These are phyloP conservation scores for Epichloe uncinata DNA, from an alignment of 2,329 filamentous ascomycete species.

Conservation along the genomic window DNA sequence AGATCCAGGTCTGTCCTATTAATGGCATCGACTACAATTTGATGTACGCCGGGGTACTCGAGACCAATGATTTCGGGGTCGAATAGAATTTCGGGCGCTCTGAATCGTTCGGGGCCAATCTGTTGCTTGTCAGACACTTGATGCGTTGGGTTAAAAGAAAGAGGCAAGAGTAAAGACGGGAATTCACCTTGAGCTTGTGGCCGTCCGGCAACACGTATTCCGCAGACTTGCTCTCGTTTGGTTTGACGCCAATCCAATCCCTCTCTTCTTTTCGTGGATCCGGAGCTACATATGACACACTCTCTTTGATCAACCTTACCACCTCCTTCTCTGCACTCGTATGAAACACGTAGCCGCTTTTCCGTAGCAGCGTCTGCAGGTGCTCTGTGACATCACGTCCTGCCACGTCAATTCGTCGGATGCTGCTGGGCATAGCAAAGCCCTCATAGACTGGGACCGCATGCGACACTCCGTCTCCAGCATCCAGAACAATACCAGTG, in stretches of 20 bases:
- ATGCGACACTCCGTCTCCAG: constrained; percentile 92
- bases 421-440: constrained; percentile 91
- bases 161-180: neutral
- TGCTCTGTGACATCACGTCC: constrained; percentile 94
- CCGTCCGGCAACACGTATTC: constrained; percentile 90
- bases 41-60: constrained; percentile 93
- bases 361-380: constrained; percentile 78
- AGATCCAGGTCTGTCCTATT: constrained; percentile 91
- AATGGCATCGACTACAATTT: constrained; percentile 95
- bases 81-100: constrained; percentile 93
- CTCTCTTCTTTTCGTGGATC: constrained; percentile 93
- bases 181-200: constrained; percentile 68
- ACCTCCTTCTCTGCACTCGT: constrained; percentile 98
- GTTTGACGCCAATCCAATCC: constrained; percentile 75
- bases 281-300: constrained; percentile 76
- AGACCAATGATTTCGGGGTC: constrained; percentile 94
- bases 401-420: constrained; percentile 89
- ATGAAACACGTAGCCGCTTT: constrained; percentile 89
- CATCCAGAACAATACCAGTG: constrained; percentile 89
- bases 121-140: constrained; percentile 23
- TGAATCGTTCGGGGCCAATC: constrained; percentile 88
- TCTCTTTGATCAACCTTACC: constrained; percentile 95
- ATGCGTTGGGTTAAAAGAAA: neutral
- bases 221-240: constrained; percentile 62
- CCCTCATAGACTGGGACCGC: constrained; percentile 96